A percentile compares a stretch with the other conserved stretches of the same genome.
Evolutionary conservation across 2,329 filamentous ascomycete genomes (phyloP).

Genomic region (Penicillium oxalicum): DNA sequence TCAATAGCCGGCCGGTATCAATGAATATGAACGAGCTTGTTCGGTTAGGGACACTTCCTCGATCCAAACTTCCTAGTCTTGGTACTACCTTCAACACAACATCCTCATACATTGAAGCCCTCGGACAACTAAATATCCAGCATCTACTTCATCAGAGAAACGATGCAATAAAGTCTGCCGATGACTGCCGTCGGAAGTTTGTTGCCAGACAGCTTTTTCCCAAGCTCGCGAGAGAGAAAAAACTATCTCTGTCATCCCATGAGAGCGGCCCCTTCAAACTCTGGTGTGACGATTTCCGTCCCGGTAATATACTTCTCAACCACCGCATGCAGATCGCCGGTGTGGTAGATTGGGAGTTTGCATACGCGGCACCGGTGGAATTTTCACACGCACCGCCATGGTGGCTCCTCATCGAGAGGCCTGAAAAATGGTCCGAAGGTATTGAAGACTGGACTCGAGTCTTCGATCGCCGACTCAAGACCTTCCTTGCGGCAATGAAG

Average conservation of each 20-base stretch:
- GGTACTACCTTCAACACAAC: conserved; percentile 23
- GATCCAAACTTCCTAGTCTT: conserved; percentile 9
- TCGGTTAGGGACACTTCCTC: conserved; percentile 20
- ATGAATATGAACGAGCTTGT: conserved; percentile 40
- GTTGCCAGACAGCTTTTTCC: conserved; percentile 18
- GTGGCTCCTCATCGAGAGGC: conserved; percentile 22
- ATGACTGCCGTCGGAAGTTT: conserved; percentile 19
- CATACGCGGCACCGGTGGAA: conserved; percentile 19
- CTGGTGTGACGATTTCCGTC: conserved; percentile 21
- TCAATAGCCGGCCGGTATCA: conserved; percentile 1
- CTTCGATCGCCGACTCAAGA: conserved; percentile 13
- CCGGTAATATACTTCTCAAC: conserved; percentile 14
- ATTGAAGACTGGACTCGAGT: conserved; percentile 14
- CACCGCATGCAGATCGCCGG: conserved; percentile 8
- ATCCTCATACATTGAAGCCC: conserved; percentile 36
- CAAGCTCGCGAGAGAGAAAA: conserved; percentile 15
- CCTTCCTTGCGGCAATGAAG: conserved; percentile 13
- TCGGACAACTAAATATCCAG: conserved; percentile 41
- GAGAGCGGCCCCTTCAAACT: conserved; percentile 19
- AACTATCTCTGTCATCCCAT: conserved; percentile 4
- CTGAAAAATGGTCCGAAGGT: conserved; percentile 18
- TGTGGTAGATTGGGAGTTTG: conserved; percentile 23
- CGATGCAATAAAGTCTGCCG: conserved; percentile 27
- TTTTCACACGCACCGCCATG: conserved; percentile 17
- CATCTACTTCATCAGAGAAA: conserved; percentile 39